Base-by-base conservation (phyloP, 2,329 filamentous ascomycete species). In the Pseudogymnoascus sp. region DNA sequence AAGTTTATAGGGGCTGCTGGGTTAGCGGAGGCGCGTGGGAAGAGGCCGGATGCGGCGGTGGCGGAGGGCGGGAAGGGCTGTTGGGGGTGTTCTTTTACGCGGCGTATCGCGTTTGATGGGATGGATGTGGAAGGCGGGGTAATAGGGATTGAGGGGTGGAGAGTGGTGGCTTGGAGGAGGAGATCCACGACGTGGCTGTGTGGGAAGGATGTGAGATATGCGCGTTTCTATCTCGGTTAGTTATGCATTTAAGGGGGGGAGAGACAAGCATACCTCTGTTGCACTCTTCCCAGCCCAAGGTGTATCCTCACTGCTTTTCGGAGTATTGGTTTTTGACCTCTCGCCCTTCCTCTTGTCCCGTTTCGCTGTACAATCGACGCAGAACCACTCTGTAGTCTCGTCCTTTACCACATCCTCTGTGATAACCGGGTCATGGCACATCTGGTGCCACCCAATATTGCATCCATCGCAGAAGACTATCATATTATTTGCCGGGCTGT, bases 401-500 rank as follows among this genome's bases (percentile, higher is more conserved):
- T 90, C 82, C 37, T 80, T 80, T 56, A 92, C 82, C 18, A 88
- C 84, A 16, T 87, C 83, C 65, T 87, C 83, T n/a, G 82, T 80
- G 65, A 95, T 90, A 7, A 82, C 82, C 1, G 90, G 90, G 64
- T 89, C 82, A 73, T 95, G 90, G 70, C 91, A 95, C 69, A 85
- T 84, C 73, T 92, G 89, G 74, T 95, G 91, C 83, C 91, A 95
- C 44, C 86, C 84, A 31, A 81, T 80, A 72, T 91, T 90, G 77
- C 91, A 95, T 14, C 86, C 86, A 74, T 93, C 89, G 76, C 91
- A 95, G 74, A 92, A 91, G 2, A 94, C 90, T 72, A 95, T 92
- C 75, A 87, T 84, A 75, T 94, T 94, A 68, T 78, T 84, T n/a
- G 79, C 73, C 2, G 88, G 87, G 70, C 88, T 90, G 67, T 88